Evolutionary conservation across 495 filamentous ascomycete species (phyloP).

Genomic region (Aspergillus taichungensis): DNA sequence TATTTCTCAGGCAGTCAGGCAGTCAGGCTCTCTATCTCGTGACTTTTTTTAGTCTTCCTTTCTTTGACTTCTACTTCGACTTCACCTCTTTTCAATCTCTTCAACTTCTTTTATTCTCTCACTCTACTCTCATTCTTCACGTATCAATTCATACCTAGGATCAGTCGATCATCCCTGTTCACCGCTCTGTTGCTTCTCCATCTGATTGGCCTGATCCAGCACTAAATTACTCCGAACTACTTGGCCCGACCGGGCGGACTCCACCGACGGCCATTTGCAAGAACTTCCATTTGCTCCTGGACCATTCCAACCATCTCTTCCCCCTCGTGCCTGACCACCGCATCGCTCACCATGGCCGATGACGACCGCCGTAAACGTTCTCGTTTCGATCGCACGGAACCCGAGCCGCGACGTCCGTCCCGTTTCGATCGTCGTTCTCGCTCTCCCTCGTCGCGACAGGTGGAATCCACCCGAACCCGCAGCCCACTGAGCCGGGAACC

Average conservation of each 20-base stretch:
- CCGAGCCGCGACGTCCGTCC: slow-evolving; percentile 60
- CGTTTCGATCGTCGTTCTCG: slow-evolving; percentile 82
- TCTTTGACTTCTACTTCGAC: too few relatives aligned
- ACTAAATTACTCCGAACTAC: too few relatives aligned
- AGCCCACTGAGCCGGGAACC: slow-evolving; percentile 61
- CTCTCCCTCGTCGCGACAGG: slow-evolving; percentile 60
- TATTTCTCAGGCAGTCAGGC: too few relatives aligned
- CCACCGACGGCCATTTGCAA: neutral
- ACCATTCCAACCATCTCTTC: slow-evolving; percentile 2
- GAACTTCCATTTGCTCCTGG: neutral
- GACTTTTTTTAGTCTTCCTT: too few relatives aligned
- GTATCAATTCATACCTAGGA: neutral
- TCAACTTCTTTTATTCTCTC: neutral
- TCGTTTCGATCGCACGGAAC: slow-evolving; percentile 83
- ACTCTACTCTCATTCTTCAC: neutral
- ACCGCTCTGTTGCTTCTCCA: too few relatives aligned
- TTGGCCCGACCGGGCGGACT: too few relatives aligned
- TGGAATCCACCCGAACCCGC: slow-evolving; percentile 59
- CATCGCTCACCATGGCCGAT: slow-evolving; percentile 55
- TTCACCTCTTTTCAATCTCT: neutral
- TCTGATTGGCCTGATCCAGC: neutral
- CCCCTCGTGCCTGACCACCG: neutral
- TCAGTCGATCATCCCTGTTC: neutral
- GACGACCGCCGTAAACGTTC: slow-evolving; percentile 79
- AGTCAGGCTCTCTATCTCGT: too few relatives aligned